A percentile compares a stretch with the other conserved stretches of the same genome.
phyloP scores from a whole-genome alignment of 2,329 filamentous ascomycete genomes.

The Aspergillus fischeri region DNA sequence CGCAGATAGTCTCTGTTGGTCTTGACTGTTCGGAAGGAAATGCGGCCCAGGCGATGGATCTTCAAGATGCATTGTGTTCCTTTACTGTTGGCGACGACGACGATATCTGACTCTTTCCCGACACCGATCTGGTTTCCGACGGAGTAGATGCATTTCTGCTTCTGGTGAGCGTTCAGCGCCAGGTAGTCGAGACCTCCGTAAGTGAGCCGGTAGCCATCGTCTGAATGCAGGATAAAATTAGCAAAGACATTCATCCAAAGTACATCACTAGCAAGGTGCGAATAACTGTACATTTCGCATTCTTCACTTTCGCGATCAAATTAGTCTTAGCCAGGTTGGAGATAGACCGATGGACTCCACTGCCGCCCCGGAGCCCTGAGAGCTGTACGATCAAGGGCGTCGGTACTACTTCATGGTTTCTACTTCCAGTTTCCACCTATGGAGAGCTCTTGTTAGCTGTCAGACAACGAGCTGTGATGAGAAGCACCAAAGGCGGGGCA shows the following conservation, averaged over 20 bases:
- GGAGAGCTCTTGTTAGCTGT: slow-evolving; percentile 33
- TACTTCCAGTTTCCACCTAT: slow-evolving; percentile 87
- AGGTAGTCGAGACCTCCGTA: slow-evolving; percentile 97
- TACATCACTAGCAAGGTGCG: not conserved
- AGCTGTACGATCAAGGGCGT: slow-evolving; percentile 83
- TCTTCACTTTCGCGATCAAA: slow-evolving; percentile 87
- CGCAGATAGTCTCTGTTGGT: slow-evolving; percentile 92
- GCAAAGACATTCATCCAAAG: not conserved
- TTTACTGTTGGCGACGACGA: slow-evolving; percentile 78
- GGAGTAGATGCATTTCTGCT: slow-evolving; percentile 76
- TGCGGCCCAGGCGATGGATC: slow-evolving; percentile 90
- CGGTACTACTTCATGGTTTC: slow-evolving; percentile 95
- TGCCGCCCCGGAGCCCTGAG: slow-evolving; percentile 71
- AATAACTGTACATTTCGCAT: slow-evolving; percentile 67
- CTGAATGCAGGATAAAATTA: slow-evolving; percentile 25
- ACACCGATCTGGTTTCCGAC: slow-evolving; percentile 93
- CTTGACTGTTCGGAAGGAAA: slow-evolving; percentile 95
- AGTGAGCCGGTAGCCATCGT: slow-evolving; percentile 93
- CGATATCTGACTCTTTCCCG: slow-evolving; percentile 96
- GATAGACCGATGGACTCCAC: slow-evolving; percentile 79
- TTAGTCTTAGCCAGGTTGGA: slow-evolving; percentile 87
- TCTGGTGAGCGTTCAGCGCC: slow-evolving; percentile 85
- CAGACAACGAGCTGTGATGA: slow-evolving; percentile 21
- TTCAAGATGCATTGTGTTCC: slow-evolving; percentile 82
- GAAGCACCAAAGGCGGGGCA: slow-evolving; percentile 19